These are phyloP conservation scores for Ophiostoma australiae DNA, from an alignment of 2,329 filamentous ascomycete species.

Conservation along the genomic window DNA sequence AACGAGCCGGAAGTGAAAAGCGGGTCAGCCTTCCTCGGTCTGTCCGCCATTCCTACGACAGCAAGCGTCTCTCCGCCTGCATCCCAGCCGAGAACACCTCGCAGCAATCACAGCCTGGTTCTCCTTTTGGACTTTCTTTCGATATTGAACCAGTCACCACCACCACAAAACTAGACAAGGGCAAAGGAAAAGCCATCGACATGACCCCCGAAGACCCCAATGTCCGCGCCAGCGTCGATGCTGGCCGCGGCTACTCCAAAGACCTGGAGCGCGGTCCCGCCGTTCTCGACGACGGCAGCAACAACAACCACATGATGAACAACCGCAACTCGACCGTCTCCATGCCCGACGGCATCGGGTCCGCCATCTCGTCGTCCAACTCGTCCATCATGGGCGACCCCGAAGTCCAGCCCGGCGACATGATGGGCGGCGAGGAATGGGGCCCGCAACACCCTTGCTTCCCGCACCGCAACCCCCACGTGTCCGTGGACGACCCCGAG, in stretches of 20 bases:
- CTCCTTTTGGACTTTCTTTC: constrained; percentile 24
- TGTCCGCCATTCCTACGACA: constrained; percentile 51
- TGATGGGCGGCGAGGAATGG: constrained; percentile 74
- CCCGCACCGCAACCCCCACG: constrained; percentile 88
- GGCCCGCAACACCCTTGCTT: constrained; percentile 91
- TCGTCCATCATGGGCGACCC: constrained; percentile 59
- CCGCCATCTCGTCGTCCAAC: constrained; percentile 51
- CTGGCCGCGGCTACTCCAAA: constrained; percentile 38
- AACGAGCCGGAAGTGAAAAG: constrained; percentile 44
- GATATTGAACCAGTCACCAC: constrained; percentile 21
- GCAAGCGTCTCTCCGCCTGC: constrained; percentile 34
- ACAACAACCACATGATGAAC: constrained; percentile 38
- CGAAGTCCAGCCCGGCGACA: constrained; percentile 54
- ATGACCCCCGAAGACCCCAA: constrained; percentile 39
- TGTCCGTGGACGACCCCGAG: constrained; percentile 68
- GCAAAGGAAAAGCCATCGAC: constrained; percentile 39
- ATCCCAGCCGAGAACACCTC: not conserved
- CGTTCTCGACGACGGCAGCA: constrained; percentile 26
- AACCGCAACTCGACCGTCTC: constrained; percentile 45
- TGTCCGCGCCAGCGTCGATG: constrained; percentile 35
- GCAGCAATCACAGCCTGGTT: not conserved
- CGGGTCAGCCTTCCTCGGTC: constrained; percentile 52
- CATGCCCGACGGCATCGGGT: constrained; percentile 49
- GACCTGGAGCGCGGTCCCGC: constrained; percentile 54
- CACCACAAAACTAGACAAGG: constrained; percentile 38